Conservation (phyloP, 2,329 filamentous ascomycete genomes). For the Sarocladiaceae sp. region DNA sequence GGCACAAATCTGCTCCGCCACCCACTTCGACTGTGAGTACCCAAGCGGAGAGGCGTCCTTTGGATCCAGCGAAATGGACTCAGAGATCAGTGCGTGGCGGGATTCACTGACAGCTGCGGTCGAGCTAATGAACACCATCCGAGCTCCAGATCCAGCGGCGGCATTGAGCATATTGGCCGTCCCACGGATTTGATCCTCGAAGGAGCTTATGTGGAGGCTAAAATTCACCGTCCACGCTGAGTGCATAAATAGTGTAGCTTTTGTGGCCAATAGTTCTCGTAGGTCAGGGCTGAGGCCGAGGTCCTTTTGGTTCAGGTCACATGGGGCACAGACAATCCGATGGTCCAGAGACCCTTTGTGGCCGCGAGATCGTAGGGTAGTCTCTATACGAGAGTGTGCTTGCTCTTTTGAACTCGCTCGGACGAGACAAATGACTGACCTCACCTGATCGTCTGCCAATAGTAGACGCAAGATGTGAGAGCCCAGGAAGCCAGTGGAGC, state of each 20-base stretch:
- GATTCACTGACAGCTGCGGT: slow-evolving; percentile 37
- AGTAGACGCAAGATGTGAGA: slow-evolving; percentile 41
- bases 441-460: neutral
- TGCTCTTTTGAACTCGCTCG: slow-evolving; percentile 15
- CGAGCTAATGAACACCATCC: slow-evolving; percentile 47
- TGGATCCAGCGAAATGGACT: slow-evolving; percentile 19
- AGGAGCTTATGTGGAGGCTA: slow-evolving; percentile 44
- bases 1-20: slow-evolving; percentile 33
- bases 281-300: slow-evolving; percentile 12
- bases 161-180: slow-evolving; percentile 38
- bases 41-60: slow-evolving; percentile 32
- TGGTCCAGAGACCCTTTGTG: neutral
- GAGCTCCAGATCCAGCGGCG: slow-evolving; percentile 18
- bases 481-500: slow-evolving; percentile 62
- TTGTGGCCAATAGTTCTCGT: neutral
- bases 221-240: slow-evolving; percentile 55
- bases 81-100: slow-evolving; percentile 24
- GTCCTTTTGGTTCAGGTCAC: neutral
- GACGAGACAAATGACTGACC: slow-evolving; percentile 36
- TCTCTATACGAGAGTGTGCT: slow-evolving; percentile 12
- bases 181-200: slow-evolving; percentile 44
- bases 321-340: slow-evolving; percentile 17
- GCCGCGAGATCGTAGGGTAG: neutral
- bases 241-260: slow-evolving; percentile 35
- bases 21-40: slow-evolving; percentile 38